Conservation (phyloP, 2,329 filamentous ascomycete species). For the Arthrinium puccinioides region DNA sequence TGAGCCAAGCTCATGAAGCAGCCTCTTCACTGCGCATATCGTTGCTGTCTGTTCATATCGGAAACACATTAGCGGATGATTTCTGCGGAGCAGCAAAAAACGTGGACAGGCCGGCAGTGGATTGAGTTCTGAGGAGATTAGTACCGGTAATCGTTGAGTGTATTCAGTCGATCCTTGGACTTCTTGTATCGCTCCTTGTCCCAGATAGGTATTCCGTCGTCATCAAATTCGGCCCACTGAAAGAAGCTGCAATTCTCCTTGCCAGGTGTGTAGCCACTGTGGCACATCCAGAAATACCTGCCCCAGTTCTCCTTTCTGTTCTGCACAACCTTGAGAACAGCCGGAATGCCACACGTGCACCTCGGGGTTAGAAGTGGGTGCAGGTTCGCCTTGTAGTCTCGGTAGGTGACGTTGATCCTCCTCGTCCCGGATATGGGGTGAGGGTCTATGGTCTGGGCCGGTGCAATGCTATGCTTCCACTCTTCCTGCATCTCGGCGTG, state of each 20-base stretch:
- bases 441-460: conserved; percentile 69
- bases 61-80: too few relatives aligned
- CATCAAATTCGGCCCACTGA: conserved; percentile 78
- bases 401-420: conserved; percentile 90
- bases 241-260: conserved; percentile 70
- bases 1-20: too few relatives aligned
- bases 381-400: conserved; percentile 71
- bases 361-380: conserved; percentile 72
- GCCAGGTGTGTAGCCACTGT: conserved; percentile 64
- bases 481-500: conserved; percentile 96
- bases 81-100: too few relatives aligned
- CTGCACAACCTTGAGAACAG: conserved; percentile 70
- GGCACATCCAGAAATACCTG: conserved; percentile 90
- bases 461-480: conserved; percentile 86
- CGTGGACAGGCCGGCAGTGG: too few relatives aligned
- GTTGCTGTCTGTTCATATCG: too few relatives aligned
- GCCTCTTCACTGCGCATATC: too few relatives aligned
- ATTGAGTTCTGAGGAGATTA: too few relatives aligned
- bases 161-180: too few relatives aligned
- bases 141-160: too few relatives aligned
- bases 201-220: conserved; percentile 76
- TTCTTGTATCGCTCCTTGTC: conserved; percentile 20
- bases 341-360: conserved; percentile 67
- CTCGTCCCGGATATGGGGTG: conserved; percentile 75
- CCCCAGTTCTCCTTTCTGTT: conserved; percentile 70